phyloP scores from a whole-genome alignment of 2,329 filamentous ascomycete genomes.

The Ascochyta clinopodiicola region DNA sequence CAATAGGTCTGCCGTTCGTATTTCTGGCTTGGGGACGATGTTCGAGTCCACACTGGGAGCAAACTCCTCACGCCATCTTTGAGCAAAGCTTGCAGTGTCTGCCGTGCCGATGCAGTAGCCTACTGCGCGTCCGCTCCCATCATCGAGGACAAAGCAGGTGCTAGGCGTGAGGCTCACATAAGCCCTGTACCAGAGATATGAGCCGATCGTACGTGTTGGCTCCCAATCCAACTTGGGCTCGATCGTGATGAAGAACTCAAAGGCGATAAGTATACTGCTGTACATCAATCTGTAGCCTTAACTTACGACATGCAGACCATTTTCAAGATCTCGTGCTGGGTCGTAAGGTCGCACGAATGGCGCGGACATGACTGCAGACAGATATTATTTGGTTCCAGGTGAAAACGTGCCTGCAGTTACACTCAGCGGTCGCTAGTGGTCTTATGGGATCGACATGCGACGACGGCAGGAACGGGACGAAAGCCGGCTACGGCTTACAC shows the following conservation, averaged over 20 bases:
- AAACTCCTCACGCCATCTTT: constrained; percentile 38
- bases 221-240: constrained; percentile 30
- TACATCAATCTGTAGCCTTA: background rate
- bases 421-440: background rate
- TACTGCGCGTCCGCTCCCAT: constrained; percentile 39
- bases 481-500: too few species aligned
- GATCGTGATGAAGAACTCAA: constrained; percentile 38
- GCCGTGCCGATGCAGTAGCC: constrained; percentile 49
- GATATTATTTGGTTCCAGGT: background rate
- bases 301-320: constrained; percentile 28
- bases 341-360: constrained; percentile 31
- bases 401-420: background rate
- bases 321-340: constrained; percentile 21
- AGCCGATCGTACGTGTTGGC: constrained; percentile 39
- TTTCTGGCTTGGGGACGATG: constrained; percentile 23
- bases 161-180: constrained; percentile 39
- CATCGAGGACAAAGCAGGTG: constrained; percentile 47
- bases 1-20: constrained; percentile 6
- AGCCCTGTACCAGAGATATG: constrained; percentile 42
- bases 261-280: background rate
- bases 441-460: background rate
- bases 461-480: too few species aligned
- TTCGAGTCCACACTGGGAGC: constrained; percentile 29
- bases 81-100: constrained; percentile 34
- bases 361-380: constrained; percentile 6